A percentile compares a stretch with the other conserved stretches of the same genome.
These are phyloP conservation scores for Wickerhamomyces silvicola DNA, from an alignment of 805 yeast species.

Conservation along the genomic window DNA sequence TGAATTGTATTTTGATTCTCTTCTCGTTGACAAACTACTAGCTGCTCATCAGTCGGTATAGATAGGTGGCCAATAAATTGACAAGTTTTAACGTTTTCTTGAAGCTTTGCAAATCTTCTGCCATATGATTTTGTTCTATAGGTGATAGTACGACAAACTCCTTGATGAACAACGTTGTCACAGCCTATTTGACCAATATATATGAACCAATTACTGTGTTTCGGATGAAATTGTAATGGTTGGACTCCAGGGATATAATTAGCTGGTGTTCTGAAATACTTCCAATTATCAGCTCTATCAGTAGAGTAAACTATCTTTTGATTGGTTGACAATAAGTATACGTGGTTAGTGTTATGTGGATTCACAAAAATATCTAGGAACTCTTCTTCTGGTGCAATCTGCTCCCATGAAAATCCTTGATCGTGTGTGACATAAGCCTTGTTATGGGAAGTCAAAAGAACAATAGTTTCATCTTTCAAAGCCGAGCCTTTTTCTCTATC, in stretches of 20 bases:
- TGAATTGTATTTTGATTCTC: constrained; percentile 26
- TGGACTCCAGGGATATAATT: constrained; percentile 49
- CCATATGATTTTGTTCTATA: constrained; percentile 69
- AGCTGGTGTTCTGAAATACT: constrained; percentile 37
- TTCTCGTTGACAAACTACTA: constrained; percentile 59
- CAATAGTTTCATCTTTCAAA: constrained; percentile 53
- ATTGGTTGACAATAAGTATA: constrained; percentile 17
- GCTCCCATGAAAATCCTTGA: constrained; percentile 26
- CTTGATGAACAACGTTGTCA: constrained; percentile 17
- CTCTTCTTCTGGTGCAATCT: constrained; percentile 28
- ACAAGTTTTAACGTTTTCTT: constrained; percentile 53
- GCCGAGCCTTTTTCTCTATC: constrained; percentile 34
- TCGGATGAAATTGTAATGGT: constrained; percentile 58
- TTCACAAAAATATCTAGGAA: constrained; percentile 57
- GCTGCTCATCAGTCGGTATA: constrained; percentile 36
- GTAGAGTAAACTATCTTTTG: constrained; percentile 46
- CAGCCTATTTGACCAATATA: constrained; percentile 64
- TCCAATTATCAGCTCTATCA: constrained; percentile 54
- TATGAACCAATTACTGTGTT: constrained; percentile 50
- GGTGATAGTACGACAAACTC: constrained; percentile 49
- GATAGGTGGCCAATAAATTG: constrained; percentile 58
- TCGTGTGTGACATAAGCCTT: constrained; percentile 62
- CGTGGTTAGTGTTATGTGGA: constrained; percentile 48
- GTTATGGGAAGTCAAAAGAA: constrained; percentile 49
- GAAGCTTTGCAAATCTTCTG: constrained; percentile 45